phyloP scores from a whole-genome alignment of 2,329 filamentous ascomycete species.

The Fusarium incarnatum region DNA sequence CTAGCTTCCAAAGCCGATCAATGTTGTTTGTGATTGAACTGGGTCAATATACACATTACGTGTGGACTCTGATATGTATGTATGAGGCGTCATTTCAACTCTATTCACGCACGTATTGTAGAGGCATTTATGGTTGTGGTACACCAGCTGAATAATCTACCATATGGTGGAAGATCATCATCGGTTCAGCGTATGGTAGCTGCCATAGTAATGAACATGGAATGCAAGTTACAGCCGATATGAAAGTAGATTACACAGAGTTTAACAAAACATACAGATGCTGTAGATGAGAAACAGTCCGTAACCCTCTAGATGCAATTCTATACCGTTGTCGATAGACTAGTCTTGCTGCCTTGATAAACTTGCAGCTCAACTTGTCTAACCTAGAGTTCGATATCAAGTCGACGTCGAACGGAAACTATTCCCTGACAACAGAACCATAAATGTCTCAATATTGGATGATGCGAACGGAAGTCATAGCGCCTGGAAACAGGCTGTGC shows the following conservation, averaged over 20 bases:
- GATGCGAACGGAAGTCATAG: constrained; percentile 4
- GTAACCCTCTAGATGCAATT: background rate
- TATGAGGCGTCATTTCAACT: no score
- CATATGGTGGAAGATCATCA: no score
- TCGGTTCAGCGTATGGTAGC: no score
- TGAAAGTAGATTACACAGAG: background rate
- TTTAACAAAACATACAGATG: background rate
- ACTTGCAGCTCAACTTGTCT: background rate
- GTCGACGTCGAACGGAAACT: constrained; percentile 1
- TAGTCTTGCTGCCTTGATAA: background rate
- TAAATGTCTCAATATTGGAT: constrained; percentile 2
- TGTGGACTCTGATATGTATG: background rate
- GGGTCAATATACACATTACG: background rate
- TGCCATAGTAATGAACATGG: background rate
- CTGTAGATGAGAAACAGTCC: background rate
- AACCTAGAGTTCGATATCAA: constrained; percentile 3
- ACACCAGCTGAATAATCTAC: background rate
- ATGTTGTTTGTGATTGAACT: background rate
- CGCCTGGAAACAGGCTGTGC: constrained; percentile 3
- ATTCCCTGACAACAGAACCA: background rate
- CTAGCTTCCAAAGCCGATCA: background rate
- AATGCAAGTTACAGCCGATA: background rate
- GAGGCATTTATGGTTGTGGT: background rate
- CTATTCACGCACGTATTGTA: background rate
- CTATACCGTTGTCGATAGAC: background rate